Evolutionary conservation across 768 basidiomycete species (phyloP).

Genomic region (Strobilomyces confusus): DNA sequence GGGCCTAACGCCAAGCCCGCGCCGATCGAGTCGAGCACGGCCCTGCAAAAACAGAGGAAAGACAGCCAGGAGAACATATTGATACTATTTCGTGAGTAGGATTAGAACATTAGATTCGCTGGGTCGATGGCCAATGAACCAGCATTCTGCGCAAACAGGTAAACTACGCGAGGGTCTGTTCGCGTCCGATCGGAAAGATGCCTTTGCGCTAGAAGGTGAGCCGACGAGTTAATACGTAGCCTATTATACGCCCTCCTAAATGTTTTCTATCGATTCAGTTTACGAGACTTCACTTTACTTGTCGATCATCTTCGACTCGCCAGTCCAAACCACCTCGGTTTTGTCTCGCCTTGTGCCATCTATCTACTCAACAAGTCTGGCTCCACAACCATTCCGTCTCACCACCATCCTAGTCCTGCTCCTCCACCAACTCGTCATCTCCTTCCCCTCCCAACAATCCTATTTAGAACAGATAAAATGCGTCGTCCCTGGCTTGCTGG

Average conservation of each 20-base stretch:
- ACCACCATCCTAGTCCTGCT: constrained; percentile 45
- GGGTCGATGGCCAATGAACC: not conserved
- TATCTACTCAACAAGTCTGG: constrained; percentile 33
- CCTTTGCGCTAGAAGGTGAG: constrained; percentile 67
- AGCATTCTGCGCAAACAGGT: constrained; percentile 38
- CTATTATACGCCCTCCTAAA: not conserved
- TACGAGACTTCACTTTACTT: constrained; percentile 73
- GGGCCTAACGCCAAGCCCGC: constrained; percentile 12
- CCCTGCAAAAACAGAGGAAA: constrained; percentile 32
- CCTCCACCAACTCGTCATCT: constrained; percentile 51
- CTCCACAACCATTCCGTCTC: constrained; percentile 22
- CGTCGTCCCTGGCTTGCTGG: constrained; percentile 34
- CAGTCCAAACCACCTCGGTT: constrained; percentile 58
- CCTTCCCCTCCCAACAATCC: constrained; percentile 62
- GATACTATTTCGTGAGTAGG: constrained; percentile 64
- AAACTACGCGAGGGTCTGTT: constrained; percentile 73
- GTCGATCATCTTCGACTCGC: constrained; percentile 57
- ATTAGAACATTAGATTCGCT: not conserved
- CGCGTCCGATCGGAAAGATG: constrained; percentile 55
- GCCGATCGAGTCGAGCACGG: constrained; percentile 9
- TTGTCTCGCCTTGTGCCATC: constrained; percentile 55
- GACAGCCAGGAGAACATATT: constrained; percentile 66
- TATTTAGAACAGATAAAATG: constrained; percentile 34
- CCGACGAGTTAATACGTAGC: not conserved
- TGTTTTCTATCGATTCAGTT: constrained; percentile 36